Base-by-base conservation (phyloP, 139 green algal species). In the Zygnema circumcarinatum region DNA sequence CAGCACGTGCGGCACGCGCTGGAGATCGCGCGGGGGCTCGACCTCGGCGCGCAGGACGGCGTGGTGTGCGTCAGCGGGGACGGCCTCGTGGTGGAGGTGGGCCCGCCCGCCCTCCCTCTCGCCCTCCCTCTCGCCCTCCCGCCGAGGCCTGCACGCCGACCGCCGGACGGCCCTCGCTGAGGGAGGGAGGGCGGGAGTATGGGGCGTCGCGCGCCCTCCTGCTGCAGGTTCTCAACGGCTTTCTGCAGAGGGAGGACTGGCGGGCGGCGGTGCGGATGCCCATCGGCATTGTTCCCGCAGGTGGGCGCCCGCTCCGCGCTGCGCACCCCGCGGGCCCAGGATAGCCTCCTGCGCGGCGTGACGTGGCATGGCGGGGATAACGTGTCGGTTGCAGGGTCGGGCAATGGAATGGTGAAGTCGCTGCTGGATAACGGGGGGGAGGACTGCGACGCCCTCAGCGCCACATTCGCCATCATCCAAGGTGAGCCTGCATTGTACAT, bases 381-480 rank as follows among this genome's bases (percentile, higher is more conserved):
- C n/a, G n/a, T n/a, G n/a, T n/a, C n/a, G n/a, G n/a, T n/a, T n/a
- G 54, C 7, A 36, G 83, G 69, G 1, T 84, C 83, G 38, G 83
- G 83, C 0, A 88, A 88, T 54, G 83, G 31, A 42, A 31, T 88
- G 31, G 83, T 56, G 2, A 88, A 74, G 40, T 81, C 72, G 20
- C 35, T 87, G 62, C 62, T 87, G 11, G 32, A 87, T 33, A 33
- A 11, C 32, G 67, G 39, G 35, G 67, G 67, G 20, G 62, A 67
- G 2, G 62, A 31, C n/a, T 81, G 21, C 36, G 21, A 3, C 0
- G 22, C 62, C 56, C 29, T 40, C 62, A 81, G 41, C 35, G 54
- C 35, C n/a, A 42, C 81, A 33, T 83, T 42, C 31, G 54, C 81
- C 3, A 32, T 87, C 38, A 72, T 83, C 3, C 20, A 40, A 47